Conservation (phyloP, 2,329 filamentous ascomycete species). For the Sclerotinia subarctica region DNA sequence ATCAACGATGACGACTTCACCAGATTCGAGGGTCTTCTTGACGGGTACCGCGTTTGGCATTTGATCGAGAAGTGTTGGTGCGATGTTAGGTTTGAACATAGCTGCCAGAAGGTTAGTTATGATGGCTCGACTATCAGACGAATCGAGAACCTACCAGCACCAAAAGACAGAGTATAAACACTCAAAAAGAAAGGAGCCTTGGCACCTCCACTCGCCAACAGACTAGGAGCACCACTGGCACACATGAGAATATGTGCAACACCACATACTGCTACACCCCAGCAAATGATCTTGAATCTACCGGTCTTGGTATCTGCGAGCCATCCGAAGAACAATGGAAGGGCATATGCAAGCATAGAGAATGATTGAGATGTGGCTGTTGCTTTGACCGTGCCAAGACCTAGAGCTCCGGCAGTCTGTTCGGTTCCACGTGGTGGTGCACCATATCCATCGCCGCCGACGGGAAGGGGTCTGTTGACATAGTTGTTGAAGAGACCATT, state of each 20-base stretch:
- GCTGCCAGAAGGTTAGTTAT: constrained; percentile 53
- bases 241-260: constrained; percentile 61
- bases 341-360: constrained; percentile 49
- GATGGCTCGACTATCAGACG: constrained; percentile 51
- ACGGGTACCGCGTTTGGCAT: constrained; percentile 44
- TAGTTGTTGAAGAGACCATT: constrained; percentile 47
- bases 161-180: constrained; percentile 33
- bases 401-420: constrained; percentile 52
- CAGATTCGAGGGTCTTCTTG: constrained; percentile 47
- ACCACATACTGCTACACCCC: constrained; percentile 50
- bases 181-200: constrained; percentile 46
- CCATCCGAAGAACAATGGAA: constrained; percentile 50
- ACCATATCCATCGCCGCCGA: constrained; percentile 41
- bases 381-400: constrained; percentile 53
- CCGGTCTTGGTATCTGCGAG: constrained; percentile 63
- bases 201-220: constrained; percentile 59
- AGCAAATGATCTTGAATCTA: constrained; percentile 60
- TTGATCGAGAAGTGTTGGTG: constrained; percentile 60
- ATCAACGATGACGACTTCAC: constrained; percentile 59
- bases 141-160: constrained; percentile 39
- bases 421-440: constrained; percentile 40
- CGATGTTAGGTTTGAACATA: constrained; percentile 70
- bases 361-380: constrained; percentile 53
- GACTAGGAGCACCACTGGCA: constrained; percentile 59
- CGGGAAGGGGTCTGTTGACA: constrained; percentile 57